Evolutionary conservation across 768 basidiomycete species (phyloP).

Genomic region (Lactarius deliciosus): DNA sequence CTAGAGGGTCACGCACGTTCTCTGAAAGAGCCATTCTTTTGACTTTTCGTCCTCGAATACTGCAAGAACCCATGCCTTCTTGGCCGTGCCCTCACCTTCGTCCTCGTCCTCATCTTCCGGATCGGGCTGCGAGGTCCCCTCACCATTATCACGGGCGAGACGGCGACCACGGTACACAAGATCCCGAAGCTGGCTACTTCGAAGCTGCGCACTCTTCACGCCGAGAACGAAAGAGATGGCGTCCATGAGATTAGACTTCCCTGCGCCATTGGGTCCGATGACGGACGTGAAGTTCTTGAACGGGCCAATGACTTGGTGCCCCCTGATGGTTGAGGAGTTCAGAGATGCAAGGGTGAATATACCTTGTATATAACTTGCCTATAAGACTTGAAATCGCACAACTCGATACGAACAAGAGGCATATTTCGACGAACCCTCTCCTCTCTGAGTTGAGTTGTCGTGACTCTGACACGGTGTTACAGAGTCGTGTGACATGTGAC

Average conservation of each 20-base stretch:
- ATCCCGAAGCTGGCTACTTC: conserved; percentile 92
- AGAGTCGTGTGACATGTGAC: too few species aligned
- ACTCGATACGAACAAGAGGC: conserved; percentile 83
- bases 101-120: conserved; percentile 46
- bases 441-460: not conserved
- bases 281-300: conserved; percentile 93
- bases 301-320: conserved; percentile 84
- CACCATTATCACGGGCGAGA: conserved; percentile 52
- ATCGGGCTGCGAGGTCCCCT: conserved; percentile 40
- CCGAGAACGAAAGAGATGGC: conserved; percentile 99
- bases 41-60: conserved; percentile 74
- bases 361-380: conserved; percentile 42
- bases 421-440: conserved; percentile 39
- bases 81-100: conserved; percentile 79
- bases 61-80: conserved; percentile 94
- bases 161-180: conserved; percentile 91
- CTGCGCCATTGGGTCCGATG: conserved; percentile 98
- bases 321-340: conserved; percentile 41
- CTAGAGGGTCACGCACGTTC: conserved; percentile 62
- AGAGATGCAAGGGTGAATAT: not conserved
- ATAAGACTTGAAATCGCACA: conserved; percentile 98
- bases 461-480: not conserved
- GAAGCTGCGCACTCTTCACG: conserved; percentile 88
- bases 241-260: conserved; percentile 99
- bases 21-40: conserved; percentile 88